These are phyloP conservation scores for Mycena sanguinolenta DNA, from an alignment of 768 basidiomycete genomes.

Conservation along the genomic window DNA sequence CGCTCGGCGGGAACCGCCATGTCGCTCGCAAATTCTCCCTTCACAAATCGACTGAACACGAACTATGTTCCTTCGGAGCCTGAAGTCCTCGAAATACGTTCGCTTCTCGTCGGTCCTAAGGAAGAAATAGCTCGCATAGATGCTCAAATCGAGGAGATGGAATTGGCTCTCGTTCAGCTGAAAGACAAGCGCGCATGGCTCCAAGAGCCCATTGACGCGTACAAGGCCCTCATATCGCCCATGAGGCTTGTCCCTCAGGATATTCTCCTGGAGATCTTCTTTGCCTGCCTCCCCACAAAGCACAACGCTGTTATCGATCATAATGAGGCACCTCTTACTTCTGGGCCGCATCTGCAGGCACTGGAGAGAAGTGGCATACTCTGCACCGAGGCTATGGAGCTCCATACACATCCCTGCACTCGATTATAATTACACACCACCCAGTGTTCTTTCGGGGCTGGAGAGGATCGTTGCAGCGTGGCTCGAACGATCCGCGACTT, in stretches of 20 bases:
- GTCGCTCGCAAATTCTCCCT: not conserved
- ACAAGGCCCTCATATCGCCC: not conserved
- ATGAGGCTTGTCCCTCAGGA: too few relatives aligned
- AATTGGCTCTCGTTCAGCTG: not conserved
- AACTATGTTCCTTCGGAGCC: not conserved
- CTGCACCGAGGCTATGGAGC: slow-evolving; percentile 21
- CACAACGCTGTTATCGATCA: slow-evolving; percentile 23
- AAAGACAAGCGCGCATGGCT: slow-evolving; percentile 5
- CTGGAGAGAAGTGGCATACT: slow-evolving; percentile 17
- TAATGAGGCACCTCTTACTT: slow-evolving; percentile 12
- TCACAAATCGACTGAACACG: not conserved
- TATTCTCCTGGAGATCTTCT: too few relatives aligned
- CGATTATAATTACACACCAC: not conserved
- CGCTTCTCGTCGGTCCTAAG: not conserved
- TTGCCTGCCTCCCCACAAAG: too few relatives aligned
- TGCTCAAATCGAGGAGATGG: slow-evolving; percentile 7
- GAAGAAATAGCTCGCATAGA: slow-evolving; percentile 2
- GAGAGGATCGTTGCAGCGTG: not conserved
- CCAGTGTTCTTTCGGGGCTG: not conserved
- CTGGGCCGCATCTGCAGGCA: slow-evolving; percentile 20
- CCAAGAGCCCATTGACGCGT: slow-evolving; percentile 7
- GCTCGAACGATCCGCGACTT: not conserved
- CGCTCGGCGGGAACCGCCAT: too few relatives aligned
- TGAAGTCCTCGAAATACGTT: too few relatives aligned
- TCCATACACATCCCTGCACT: too few relatives aligned